Evolutionary conservation across 2,329 filamentous ascomycete genomes (phyloP), one percentile per base, ranked within the genome.

Genomic region (Aureobasidium sp.): DNA sequence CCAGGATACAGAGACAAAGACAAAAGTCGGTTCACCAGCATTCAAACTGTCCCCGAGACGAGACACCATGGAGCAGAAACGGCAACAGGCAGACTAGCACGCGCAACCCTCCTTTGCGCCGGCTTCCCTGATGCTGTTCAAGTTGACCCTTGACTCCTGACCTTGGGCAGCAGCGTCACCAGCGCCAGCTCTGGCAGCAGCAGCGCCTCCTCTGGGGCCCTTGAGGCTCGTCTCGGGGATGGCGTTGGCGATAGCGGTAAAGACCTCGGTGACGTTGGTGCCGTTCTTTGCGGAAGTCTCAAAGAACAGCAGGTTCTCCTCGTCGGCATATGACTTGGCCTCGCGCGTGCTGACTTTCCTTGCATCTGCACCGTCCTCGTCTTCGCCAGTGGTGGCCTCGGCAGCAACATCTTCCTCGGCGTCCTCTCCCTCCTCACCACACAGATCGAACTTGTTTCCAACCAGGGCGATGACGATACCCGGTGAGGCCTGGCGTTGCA

Each of bases 231-330:
- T 96, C 81, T 99, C 94, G 1, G 94, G 94, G 70, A 99, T 99
- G 44, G 92, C 91, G 73, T 97, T 97, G 64, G 94, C 94, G 73
- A 99, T 99, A 35, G 94, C 94, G 49, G 92, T 97, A 73, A 99
- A 99, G 35, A 99, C 94, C 69, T 97, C 93, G 59, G 88, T 86
- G 42, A 99, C 94, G 74, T 97, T 97, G 72, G 89, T 84, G 29
- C 94, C 94, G 4, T 91, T 94, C 85, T 99, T 99, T 52, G 94
- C 94, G 73, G 90, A 96, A 17, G 94, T 99, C 81, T 99, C 94
- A 74, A 97, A 97, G 79, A 99, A 99, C 66, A 99, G 76, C 67
- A 99, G 79, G 60, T 87, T 85, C 77, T 99, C 94, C 76, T 97
- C 93, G 68, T 97, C 92, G 8, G 94, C 94, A 76, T 97, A 99